Conservation (phyloP, 2,329 filamentous ascomycete species). For the Trichothecium roseum region DNA sequence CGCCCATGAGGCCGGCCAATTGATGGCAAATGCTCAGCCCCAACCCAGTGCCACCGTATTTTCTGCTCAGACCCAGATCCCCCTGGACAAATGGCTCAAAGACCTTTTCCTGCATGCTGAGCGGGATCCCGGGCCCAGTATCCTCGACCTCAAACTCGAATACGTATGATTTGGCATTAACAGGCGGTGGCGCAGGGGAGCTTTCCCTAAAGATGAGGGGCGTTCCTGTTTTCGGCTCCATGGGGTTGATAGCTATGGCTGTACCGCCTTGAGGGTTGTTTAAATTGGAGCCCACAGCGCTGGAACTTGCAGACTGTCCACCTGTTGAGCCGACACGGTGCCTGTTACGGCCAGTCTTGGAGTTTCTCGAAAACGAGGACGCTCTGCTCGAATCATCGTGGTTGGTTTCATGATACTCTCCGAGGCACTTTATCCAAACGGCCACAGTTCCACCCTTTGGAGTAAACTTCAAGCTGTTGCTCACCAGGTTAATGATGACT, state of each 20-base stretch:
- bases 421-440: conserved; percentile 64
- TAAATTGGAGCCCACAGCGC: background rate
- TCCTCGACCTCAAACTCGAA: conserved; percentile 89
- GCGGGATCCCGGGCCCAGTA: conserved; percentile 75
- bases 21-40: conserved; percentile 86
- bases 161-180: conserved; percentile 52
- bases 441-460: conserved; percentile 64
- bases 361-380: conserved; percentile 40
- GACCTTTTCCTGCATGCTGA: conserved; percentile 66
- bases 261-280: conserved; percentile 27
- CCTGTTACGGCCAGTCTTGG: conserved; percentile 29
- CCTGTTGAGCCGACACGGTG: conserved; percentile 38
- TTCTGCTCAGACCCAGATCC: conserved; percentile 80
- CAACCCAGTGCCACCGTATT: conserved; percentile 79
- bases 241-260: conserved; percentile 51
- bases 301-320: conserved; percentile 38
- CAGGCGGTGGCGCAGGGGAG: conserved; percentile 49
- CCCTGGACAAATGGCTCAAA: conserved; percentile 94
- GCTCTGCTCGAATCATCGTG: conserved; percentile 36
- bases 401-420: conserved; percentile 38
- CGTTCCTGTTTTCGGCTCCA: conserved; percentile 42
- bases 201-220: conserved; percentile 41
- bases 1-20: conserved; percentile 73
- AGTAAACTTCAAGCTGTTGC: conserved; percentile 88
- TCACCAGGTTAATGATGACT: conserved; percentile 87